These are phyloP conservation scores for Ophiostoma ulmi DNA, from an alignment of 2,329 filamentous ascomycete species.

Conservation along the genomic window DNA sequence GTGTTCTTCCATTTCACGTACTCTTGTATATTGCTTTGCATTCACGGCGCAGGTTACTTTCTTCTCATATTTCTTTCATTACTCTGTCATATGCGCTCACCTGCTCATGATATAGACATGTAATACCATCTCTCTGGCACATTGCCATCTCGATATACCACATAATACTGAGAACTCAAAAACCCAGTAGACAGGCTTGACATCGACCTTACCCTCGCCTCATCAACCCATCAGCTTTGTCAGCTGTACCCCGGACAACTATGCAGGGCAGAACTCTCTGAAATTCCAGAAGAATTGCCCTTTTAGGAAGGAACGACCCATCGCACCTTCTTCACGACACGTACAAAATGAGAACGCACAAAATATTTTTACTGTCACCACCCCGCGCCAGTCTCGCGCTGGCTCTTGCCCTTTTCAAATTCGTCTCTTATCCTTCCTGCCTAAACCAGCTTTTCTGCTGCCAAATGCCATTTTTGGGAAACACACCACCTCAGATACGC, in stretches of 20 bases:
- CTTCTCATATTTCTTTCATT: neutral
- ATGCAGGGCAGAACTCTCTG: neutral
- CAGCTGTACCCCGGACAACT: neutral
- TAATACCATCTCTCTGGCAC: neutral
- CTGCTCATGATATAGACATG: neutral
- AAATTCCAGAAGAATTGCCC: constrained; percentile 9
- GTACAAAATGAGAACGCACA: neutral
- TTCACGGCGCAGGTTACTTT: constrained; percentile 4
- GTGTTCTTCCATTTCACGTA: neutral
- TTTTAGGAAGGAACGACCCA: constrained; percentile 17
- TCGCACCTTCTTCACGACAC: constrained; percentile 20
- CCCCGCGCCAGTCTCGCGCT: constrained; percentile 4
- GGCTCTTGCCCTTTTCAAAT: neutral
- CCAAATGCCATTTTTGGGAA: neutral
- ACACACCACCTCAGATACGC: neutral
- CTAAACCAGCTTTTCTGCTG: neutral
- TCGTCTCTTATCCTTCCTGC: neutral
- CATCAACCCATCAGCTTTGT: neutral
- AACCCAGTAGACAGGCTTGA: neutral
- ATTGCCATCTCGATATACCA: neutral
- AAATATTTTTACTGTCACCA: neutral
- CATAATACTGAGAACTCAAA: neutral
- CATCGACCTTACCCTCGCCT: neutral
- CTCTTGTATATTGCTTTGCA: constrained; percentile 1
- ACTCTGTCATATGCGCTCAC: neutral